Percentiles rank a stretch among this genome's conserved stretches.
Conservation (phyloP, 345 rosid species). For the Pistacia vera region DNA sequence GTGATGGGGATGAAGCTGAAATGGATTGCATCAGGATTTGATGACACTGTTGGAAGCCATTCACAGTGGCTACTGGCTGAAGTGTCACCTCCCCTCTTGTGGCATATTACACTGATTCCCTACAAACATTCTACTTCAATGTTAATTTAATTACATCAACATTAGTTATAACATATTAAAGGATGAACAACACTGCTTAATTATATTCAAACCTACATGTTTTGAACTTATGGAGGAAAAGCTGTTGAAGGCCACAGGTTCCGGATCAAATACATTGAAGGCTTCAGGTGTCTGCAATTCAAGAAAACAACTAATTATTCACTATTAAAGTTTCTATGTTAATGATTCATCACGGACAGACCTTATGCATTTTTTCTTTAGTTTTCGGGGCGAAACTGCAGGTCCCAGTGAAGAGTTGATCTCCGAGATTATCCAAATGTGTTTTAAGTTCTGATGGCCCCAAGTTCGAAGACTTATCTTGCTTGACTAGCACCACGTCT, state of each 20-base stretch:
- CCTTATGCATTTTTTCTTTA: conserved; percentile 56
- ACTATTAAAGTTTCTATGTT: too few relatives aligned
- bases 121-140: conserved; percentile 23
- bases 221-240: conserved; percentile 48
- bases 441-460: conserved; percentile 58
- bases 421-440: conserved; percentile 76
- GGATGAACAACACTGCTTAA: neutral
- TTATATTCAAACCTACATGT: conserved; percentile 51
- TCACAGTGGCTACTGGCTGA: conserved; percentile 61
- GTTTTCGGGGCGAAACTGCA: conserved; percentile 54
- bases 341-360: neutral
- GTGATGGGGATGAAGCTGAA: conserved; percentile 88
- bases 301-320: neutral
- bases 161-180: too few relatives aligned
- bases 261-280: conserved; percentile 72
- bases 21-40: conserved; percentile 70
- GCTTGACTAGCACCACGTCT: conserved; percentile 72
- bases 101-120: conserved; percentile 80
- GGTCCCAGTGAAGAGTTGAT: conserved; percentile 74
- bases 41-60: conserved; percentile 86
- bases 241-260: conserved; percentile 40
- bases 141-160: neutral
- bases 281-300: conserved; percentile 67
- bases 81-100: conserved; percentile 79
- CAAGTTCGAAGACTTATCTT: conserved; percentile 60